A percentile compares a stretch with the other conserved stretches of the same genome.
Evolutionary conservation across 768 basidiomycete genomes (phyloP).

Genomic region (Neoboletus magnificus): DNA sequence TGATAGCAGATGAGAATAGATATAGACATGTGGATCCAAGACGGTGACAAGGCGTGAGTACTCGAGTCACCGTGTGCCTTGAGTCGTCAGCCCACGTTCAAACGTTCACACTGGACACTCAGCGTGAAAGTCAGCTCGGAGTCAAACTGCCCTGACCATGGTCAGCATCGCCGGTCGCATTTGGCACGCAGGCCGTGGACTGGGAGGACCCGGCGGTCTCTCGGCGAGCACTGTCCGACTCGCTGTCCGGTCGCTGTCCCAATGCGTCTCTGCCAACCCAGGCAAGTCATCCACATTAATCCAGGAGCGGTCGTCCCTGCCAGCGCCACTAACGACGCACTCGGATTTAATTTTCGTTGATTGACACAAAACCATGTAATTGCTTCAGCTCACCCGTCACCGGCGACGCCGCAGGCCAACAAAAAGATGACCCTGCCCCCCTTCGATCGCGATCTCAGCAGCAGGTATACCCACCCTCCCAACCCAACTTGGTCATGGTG

Average conservation of each 20-base stretch:
- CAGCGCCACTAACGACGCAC: background rate
- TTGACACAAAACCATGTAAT: background rate
- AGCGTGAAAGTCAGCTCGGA: background rate
- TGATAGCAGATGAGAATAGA: too few species aligned
- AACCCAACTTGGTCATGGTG: constrained; percentile 31
- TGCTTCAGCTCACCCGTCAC: background rate
- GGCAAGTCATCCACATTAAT: background rate
- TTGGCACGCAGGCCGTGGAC: background rate
- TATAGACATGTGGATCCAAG: too few species aligned
- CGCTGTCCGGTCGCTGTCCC: background rate
- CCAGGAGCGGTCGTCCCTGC: background rate
- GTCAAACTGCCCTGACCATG: background rate
- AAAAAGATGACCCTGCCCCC: constrained; percentile 21
- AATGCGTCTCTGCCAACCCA: background rate
- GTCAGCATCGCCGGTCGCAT: background rate
- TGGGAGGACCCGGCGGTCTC: background rate
- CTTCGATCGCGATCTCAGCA: constrained; percentile 11
- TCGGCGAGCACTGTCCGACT: background rate
- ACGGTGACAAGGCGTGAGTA: too few species aligned
- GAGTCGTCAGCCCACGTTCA: too few species aligned
- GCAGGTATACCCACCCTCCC: constrained; percentile 28
- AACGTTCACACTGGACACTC: too few species aligned
- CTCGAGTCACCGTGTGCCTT: too few species aligned
- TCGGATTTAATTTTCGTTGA: background rate
- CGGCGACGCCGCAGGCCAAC: background rate